phyloP scores from a whole-genome alignment of 208 protist genomes.

The Leptomonas pyrrhocoris region DNA sequence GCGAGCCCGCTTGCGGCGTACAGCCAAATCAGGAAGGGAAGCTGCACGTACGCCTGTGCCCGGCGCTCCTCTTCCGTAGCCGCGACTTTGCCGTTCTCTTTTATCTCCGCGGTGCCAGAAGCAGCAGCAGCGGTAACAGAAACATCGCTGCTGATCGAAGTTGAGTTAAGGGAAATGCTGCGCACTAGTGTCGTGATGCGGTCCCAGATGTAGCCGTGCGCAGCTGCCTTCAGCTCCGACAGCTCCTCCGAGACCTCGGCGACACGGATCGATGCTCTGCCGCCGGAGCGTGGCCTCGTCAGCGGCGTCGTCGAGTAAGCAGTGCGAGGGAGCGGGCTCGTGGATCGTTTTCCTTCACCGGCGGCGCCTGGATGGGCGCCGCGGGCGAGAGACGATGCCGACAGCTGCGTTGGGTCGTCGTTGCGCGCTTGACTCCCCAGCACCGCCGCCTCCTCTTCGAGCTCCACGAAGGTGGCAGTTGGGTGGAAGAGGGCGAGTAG shows the following conservation, averaged over 20 bases:
- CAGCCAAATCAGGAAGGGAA: conserved; percentile 34
- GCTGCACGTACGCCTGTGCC: conserved; percentile 19
- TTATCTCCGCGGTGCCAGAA: not conserved
- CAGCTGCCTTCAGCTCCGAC: conserved; percentile 13
- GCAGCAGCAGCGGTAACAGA: too few relatives aligned
- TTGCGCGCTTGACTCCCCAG: not conserved
- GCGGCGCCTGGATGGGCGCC: not conserved
- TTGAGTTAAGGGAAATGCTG: conserved; percentile 19
- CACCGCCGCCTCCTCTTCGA: conserved; percentile 20
- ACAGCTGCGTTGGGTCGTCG: not conserved
- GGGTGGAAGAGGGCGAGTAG: conserved; percentile 27
- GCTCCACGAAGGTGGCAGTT: not conserved
- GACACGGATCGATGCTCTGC: not conserved
- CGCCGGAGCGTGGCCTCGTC: not conserved
- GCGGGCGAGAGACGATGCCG: not conserved
- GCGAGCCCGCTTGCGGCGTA: conserved; percentile 33
- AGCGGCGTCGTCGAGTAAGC: conserved; percentile 3
- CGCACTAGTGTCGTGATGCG: conserved; percentile 25
- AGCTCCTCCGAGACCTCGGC: conserved; percentile 7
- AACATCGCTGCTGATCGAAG: not conserved
- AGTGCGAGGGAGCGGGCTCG: conserved; percentile 3
- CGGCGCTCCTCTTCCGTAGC: conserved; percentile 14
- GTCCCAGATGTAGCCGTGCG: conserved; percentile 23
- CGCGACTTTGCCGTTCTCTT: not conserved
- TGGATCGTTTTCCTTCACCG: conserved; percentile 6